Evolutionary conservation across 495 filamentous ascomycete species (phyloP).

Genomic region (Margaritispora aquatica): DNA sequence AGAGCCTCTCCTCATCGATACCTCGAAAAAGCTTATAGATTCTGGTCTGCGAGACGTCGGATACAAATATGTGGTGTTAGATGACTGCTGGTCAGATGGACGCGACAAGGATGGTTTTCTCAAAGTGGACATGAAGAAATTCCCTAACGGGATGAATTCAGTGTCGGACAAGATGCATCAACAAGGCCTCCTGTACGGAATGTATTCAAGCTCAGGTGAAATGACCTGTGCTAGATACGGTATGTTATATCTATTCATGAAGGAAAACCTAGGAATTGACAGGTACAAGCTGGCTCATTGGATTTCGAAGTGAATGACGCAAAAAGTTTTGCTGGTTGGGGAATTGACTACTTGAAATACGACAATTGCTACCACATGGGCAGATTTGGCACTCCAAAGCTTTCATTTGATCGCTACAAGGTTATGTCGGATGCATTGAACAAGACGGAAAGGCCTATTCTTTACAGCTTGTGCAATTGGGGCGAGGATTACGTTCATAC

Average conservation of each 20-base stretch:
- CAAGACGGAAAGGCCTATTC: slow-evolving; percentile 14
- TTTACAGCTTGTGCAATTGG: slow-evolving; percentile 30
- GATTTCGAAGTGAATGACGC: slow-evolving; percentile 42
- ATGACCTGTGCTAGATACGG: slow-evolving; percentile 30
- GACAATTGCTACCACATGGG: slow-evolving; percentile 46
- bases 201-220: slow-evolving; percentile 29
- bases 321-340: slow-evolving; percentile 36
- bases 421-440: slow-evolving; percentile 27
- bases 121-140: slow-evolving; percentile 20
- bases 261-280: background rate
- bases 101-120: slow-evolving; percentile 21
- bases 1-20: slow-evolving; percentile 38
- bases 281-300: slow-evolving; percentile 22
- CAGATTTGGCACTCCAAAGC: slow-evolving; percentile 35
- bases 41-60: slow-evolving; percentile 46
- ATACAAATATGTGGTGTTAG: slow-evolving; percentile 50
- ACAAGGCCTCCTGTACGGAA: slow-evolving; percentile 29
- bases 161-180: slow-evolving; percentile 25
- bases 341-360: slow-evolving; percentile 42
- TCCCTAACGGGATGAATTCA: slow-evolving; percentile 25
- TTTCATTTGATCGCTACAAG: slow-evolving; percentile 33
- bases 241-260: background rate
- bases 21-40: slow-evolving; percentile 40
- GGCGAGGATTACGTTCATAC: slow-evolving; percentile 33
- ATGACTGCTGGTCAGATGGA: slow-evolving; percentile 49